Conservation (phyloP, 202 grass and related monocot species). For the Miscanthus sacchariflorus region DNA sequence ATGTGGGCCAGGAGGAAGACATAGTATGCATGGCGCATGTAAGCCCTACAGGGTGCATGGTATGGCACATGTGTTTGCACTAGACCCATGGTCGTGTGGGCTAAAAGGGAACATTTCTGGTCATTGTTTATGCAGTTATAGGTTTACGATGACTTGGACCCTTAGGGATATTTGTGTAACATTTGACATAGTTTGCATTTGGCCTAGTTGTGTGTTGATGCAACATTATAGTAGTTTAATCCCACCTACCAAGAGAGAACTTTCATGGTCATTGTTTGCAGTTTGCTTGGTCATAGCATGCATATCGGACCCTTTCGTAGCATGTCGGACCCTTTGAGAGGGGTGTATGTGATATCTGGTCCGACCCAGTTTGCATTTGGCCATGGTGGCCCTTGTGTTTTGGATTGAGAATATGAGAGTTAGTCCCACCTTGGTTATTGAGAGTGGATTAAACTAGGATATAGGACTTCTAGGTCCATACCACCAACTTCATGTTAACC, state of each 20-base stretch:
- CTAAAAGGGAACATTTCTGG: not conserved
- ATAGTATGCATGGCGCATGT: not conserved
- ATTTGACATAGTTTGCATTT: not conserved
- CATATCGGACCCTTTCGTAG: too few species aligned
- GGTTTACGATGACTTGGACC: not conserved
- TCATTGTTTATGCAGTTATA: not conserved
- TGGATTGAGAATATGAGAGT: not conserved
- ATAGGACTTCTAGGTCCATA: not conserved
- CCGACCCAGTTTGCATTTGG: not conserved
- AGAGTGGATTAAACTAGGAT: not conserved
- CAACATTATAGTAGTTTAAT: too few species aligned
- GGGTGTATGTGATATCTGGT: not conserved
- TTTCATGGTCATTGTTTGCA: too few species aligned
- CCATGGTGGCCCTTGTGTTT: not conserved
- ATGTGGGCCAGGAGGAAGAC: not conserved
- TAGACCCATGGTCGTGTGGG: rapidly evolving
- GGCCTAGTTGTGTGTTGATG: too few species aligned
- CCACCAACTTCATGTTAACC: not conserved
- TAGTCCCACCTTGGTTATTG: not conserved
- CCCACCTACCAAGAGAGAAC: too few species aligned
- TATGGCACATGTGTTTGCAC: not conserved
- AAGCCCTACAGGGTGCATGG: not conserved
- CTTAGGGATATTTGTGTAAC: too few species aligned
- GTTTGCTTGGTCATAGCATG: not conserved
- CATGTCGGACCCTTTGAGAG: not conserved